Evolutionary conservation across 192 early-diverging fungal species (phyloP).

Genomic region (Coemansia sp.): DNA sequence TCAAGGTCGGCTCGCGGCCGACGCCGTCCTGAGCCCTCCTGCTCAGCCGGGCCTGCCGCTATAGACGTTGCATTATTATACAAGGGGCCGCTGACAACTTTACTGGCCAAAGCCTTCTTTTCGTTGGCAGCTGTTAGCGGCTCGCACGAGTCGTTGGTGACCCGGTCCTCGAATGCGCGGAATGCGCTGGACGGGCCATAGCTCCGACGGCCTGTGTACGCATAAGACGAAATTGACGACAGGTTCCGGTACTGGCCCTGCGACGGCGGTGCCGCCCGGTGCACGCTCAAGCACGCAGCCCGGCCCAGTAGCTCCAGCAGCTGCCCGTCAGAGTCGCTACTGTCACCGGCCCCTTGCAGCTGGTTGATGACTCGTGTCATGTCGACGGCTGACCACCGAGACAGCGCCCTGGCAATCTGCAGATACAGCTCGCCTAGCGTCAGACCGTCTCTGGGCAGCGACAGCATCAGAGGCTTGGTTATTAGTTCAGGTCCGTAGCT

Average conservation of each 20-base stretch:
- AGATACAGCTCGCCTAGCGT: slow-evolving; percentile 36
- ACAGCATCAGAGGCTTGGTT: slow-evolving; percentile 36
- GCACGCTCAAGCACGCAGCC: slow-evolving; percentile 31
- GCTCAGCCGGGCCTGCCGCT: background rate
- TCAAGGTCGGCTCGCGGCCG: background rate
- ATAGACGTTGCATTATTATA: slow-evolving; percentile 4
- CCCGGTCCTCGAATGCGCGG: slow-evolving; percentile 39
- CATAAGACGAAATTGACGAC: slow-evolving; percentile 37
- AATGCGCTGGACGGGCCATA: slow-evolving; percentile 21
- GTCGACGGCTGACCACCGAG: slow-evolving; percentile 42
- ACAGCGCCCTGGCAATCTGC: slow-evolving; percentile 26
- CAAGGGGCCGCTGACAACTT: background rate
- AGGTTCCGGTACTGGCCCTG: slow-evolving; percentile 28
- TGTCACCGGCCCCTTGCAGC: slow-evolving; percentile 13
- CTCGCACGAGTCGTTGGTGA: slow-evolving; percentile 31
- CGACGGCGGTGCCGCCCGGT: slow-evolving; percentile 20
- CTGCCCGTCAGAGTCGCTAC: slow-evolving; percentile 12
- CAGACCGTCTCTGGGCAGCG: slow-evolving; percentile 22
- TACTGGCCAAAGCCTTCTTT: background rate
- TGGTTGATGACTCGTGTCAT: slow-evolving; percentile 22
- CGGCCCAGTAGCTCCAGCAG: slow-evolving; percentile 37
- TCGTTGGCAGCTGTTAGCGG: slow-evolving; percentile 20
- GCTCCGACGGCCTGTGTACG: slow-evolving; percentile 20
- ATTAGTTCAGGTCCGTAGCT: slow-evolving; percentile 31
- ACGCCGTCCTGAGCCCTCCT: background rate